These are phyloP conservation scores for Glycine soja DNA, from an alignment of 306 rosid species.

Conservation along the genomic window DNA sequence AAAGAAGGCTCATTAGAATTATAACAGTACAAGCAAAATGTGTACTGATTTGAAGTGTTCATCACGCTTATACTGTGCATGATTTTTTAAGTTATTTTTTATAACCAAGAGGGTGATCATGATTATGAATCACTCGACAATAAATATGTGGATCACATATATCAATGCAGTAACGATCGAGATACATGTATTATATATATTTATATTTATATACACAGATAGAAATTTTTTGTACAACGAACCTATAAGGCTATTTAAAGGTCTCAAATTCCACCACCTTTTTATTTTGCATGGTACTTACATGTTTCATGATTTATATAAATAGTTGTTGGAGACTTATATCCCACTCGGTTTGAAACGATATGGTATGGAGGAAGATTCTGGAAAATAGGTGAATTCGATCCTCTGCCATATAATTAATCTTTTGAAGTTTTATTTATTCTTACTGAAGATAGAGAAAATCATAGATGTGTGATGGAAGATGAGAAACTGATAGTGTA, in stretches of 20 bases:
- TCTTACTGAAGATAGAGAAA: background rate
- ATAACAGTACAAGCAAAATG: background rate
- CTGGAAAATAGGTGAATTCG: slow-evolving; percentile 20
- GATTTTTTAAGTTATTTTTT: background rate
- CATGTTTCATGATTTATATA: background rate
- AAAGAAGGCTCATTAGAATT: background rate
- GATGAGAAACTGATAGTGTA: background rate
- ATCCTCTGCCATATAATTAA: background rate
- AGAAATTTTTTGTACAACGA: background rate
- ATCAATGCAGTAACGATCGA: background rate
- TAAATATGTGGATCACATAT: background rate
- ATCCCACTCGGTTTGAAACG: slow-evolving; percentile 4
- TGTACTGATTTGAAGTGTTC: background rate
- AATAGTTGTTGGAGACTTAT: background rate
- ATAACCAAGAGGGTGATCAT: background rate
- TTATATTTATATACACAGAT: background rate
- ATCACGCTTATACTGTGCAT: background rate
- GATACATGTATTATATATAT: background rate
- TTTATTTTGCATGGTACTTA: background rate
- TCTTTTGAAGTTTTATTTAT: background rate
- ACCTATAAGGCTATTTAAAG: background rate
- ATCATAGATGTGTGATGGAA: background rate
- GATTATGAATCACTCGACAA: background rate
- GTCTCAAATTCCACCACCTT: no score
- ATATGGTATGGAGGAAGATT: slow-evolving; percentile 31